Evolutionary conservation across 352 stramenopile genomes (phyloP), one percentile per base, ranked within the genome.

Genomic region (Phytopythium ostracodes): DNA sequence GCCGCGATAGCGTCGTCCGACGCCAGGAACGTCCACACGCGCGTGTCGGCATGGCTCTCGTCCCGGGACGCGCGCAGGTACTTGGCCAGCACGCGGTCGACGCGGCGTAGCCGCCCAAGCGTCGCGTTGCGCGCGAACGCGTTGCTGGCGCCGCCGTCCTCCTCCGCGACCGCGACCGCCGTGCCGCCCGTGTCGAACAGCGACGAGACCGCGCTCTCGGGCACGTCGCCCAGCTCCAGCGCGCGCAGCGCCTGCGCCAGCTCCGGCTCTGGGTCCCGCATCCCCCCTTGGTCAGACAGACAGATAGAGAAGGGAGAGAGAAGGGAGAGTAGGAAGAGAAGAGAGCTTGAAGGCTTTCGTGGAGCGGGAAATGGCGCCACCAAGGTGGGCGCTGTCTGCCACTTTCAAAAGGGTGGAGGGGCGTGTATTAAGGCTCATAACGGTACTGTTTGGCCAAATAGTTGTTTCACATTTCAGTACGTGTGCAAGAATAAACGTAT

Each of bases 181-280:
- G 84, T 93, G 56, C 81, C 84, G 20, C 81, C 81, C 31, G 81
- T 89, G 63, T 87, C 70, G 54, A 93, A 91, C 12, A 93, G 72
- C 59, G 73, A 70, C 22, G 76, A 52, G 62, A 88, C 81, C 40
- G 79, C 75, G 35, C 65, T 54, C 36, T 73, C 67, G 7, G 81
- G 77, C 29, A 93, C 70, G 10, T 72, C 67, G 29, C 74, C 68
- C 24, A 93, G 79, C 59, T 76, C 71, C 53, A 93, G 79, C 53
- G 78, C 71, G 33, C 68, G 77, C 69, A 93, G 70, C 59, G 68
- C 78, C 38, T 71, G 72, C 66, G 83, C 75, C 14, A 93, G 68
- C 63, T 88, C 79, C 64, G 73, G 65, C 71, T 89, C 75, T 52
- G 89, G 71, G 60, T 70, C 68, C 33, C 55, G 53, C 53, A 59